A percentile compares a stretch with the other conserved stretches of the same genome.
phyloP scores from a whole-genome alignment of 306 rosid species.

The Begonia masoniana region DNA sequence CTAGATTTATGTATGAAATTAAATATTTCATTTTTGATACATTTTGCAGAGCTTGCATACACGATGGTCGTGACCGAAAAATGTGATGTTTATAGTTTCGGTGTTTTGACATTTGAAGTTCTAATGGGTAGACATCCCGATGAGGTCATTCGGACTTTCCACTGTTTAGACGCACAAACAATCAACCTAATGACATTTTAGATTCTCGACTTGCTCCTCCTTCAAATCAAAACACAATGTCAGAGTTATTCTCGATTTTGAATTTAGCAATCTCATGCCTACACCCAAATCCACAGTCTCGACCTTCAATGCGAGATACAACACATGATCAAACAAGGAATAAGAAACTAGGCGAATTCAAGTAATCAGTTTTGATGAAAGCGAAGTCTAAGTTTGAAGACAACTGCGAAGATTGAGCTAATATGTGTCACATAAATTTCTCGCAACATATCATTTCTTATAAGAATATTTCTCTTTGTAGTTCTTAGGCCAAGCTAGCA shows the following conservation, averaged over 20 bases:
- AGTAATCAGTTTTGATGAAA: no score
- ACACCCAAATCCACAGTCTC: constrained; percentile 1
- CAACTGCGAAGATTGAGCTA: no score
- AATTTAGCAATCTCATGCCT: constrained; percentile 7
- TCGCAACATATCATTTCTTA: no score
- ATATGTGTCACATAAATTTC: no score
- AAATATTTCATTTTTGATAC: no score
- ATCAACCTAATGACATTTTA: constrained; percentile 1
- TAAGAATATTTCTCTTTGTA: no score
- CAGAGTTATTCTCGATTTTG: background rate
- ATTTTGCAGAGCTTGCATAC: constrained; percentile 11
- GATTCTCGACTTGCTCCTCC: constrained; percentile 6
- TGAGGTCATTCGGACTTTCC: background rate
- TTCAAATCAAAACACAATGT: background rate
- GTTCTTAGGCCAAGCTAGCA: no score
- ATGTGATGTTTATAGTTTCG: constrained; percentile 7
- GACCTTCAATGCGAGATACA: constrained; percentile 5
- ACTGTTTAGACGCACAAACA: background rate
- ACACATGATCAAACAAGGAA: background rate
- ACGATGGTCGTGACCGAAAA: constrained; percentile 6
- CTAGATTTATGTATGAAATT: no score
- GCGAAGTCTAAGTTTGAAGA: no score
- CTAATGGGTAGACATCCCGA: constrained; percentile 11
- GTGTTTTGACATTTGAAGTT: constrained; percentile 6
- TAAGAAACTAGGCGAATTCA: no score